Base-by-base conservation (phyloP, 306 rosid genomes). In the Hippophae rhamnoides region DNA sequence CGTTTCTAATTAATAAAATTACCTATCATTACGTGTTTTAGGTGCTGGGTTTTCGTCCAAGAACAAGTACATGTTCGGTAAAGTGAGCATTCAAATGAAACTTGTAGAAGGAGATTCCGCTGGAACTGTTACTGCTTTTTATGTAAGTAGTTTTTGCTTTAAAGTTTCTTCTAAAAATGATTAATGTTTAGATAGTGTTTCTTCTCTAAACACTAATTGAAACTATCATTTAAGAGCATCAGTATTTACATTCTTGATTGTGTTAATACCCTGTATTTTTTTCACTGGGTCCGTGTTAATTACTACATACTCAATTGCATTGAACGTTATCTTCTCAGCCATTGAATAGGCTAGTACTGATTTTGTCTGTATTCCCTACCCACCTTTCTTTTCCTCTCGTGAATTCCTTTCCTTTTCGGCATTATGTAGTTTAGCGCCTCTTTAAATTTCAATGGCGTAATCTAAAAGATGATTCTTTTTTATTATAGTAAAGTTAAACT, bases 1-100 rank as follows among this genome's bases (percentile, higher is more conserved):
- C 3, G 7, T 3, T 49, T 2, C n/a, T 14, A 49, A 13, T 23
- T 49, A 49, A 12, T 49, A 49, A 6, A 13, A 13, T 3, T 3
- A 8, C 4, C 26, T 5, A 18, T 8, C 23, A 12, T 6, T 14
- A 3, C 47, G 41, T 26, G 54, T 78, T 81, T 55, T 77, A 92
- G 99, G 96, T 23, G 95, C 99, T 80, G 99, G 99, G 43, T 92
- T 92, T 78, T 71, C 50, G 47, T 92, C 99, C 2, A 92, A 86
- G 74, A 85, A 54, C 75, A 88, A 76, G 58, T 88, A 81, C 57
- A 52, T 88, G 99, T 92, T 85, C 63, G 99, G 99, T 13, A 92
- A 79, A 70, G 99, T 86, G 18, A 77, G 72, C 47, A 61, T 88
- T 18, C 85, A 85, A 52, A 82, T 92, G 50, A 92, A 92, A 78